Conservation (phyloP, 2,329 filamentous ascomycete species). For the Colletotrichum brevisporum region DNA sequence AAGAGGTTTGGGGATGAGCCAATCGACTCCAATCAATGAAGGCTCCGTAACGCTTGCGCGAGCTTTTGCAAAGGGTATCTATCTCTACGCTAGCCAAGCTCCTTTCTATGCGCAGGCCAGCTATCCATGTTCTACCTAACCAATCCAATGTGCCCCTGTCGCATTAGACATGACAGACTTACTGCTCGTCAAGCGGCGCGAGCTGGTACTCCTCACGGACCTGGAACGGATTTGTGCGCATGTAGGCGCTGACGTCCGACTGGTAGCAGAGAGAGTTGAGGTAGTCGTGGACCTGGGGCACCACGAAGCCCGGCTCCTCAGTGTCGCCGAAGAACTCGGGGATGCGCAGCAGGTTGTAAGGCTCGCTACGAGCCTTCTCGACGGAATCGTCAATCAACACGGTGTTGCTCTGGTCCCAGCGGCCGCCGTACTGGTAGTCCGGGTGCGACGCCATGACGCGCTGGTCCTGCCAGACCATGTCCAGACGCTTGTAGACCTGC, state of each 20-base stretch:
- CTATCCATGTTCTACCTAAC: no score
- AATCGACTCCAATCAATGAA: no score
- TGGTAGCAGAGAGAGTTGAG: conserved; percentile 68
- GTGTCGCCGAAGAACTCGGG: conserved; percentile 77
- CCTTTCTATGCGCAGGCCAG: no score
- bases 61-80: no score
- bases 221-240: conserved; percentile 65
- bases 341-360: conserved; percentile 84
- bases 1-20: background rate
- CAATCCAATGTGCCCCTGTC: no score
- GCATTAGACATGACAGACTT: background rate
- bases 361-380: conserved; percentile 86
- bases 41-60: no score
- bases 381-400: conserved; percentile 88
- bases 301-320: conserved; percentile 58
- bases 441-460: conserved; percentile 61
- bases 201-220: conserved; percentile 47
- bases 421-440: conserved; percentile 51
- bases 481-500: conserved; percentile 91
- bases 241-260: conserved; percentile 74
- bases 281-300: conserved; percentile 74
- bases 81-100: no score
- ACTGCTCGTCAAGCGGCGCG: conserved; percentile 12
- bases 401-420: conserved; percentile 89
- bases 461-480: conserved; percentile 75